Evolutionary conservation across 2,329 filamentous ascomycete genomes (phyloP).

Genomic region (Endothia cerciana): DNA sequence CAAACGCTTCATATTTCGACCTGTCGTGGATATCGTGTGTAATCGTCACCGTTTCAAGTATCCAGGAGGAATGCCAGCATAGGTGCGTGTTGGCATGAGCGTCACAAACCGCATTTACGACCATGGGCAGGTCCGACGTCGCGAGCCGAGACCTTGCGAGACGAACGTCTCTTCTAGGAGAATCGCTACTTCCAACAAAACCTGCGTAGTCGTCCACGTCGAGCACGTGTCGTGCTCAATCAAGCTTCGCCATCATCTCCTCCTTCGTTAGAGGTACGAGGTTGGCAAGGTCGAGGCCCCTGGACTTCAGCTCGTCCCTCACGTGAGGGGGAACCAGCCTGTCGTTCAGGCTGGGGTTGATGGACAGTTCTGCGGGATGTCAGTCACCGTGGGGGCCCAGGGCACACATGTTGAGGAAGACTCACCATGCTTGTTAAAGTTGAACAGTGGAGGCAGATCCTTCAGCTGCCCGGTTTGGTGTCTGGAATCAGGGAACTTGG

Average conservation of each 20-base stretch:
- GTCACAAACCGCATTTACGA: conserved; percentile 19
- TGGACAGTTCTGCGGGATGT: conserved; percentile 79
- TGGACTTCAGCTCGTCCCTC: conserved; percentile 71
- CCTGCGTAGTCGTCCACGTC: conserved; percentile 22
- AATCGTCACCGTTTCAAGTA: conserved; percentile 18
- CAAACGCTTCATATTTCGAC: conserved; percentile 21
- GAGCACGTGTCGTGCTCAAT: conserved; percentile 63
- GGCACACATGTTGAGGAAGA: conserved; percentile 29
- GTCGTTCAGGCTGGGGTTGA: conserved; percentile 83
- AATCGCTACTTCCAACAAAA: conserved; percentile 25
- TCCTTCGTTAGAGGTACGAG: conserved; percentile 89
- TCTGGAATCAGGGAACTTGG: conserved; percentile 90
- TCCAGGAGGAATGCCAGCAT: conserved; percentile 23
- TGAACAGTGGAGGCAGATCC: conserved; percentile 86
- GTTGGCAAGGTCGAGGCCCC: conserved; percentile 90
- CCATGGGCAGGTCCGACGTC: conserved; percentile 25
- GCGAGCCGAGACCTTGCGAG: conserved; percentile 14
- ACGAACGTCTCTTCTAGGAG: conserved; percentile 14
- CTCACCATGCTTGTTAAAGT: conserved; percentile 93
- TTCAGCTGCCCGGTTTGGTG: conserved; percentile 79
- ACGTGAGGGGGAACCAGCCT: conserved; percentile 86
- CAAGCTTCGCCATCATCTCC: conserved; percentile 96
- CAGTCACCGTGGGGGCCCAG: conserved; percentile 32
- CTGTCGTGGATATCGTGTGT: conserved; percentile 22
- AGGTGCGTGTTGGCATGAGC: conserved; percentile 22